Evolutionary conservation across 2,329 filamentous ascomycete species (phyloP).

Genomic region (Dactylellina drechsleri): DNA sequence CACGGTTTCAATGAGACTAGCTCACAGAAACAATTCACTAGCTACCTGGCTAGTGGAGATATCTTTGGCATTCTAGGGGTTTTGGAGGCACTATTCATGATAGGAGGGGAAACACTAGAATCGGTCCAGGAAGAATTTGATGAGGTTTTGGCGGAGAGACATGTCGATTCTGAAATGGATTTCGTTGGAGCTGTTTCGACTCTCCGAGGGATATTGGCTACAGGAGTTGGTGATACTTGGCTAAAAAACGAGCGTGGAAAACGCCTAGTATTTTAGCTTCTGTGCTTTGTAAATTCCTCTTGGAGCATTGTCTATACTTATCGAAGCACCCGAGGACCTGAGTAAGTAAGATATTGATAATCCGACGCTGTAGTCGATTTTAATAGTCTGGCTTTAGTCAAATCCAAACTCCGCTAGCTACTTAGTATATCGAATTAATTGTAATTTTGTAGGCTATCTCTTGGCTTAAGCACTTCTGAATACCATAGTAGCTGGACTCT

Average conservation of each 20-base stretch:
- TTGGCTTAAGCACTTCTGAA: too few relatives aligned
- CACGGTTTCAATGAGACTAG: constrained; percentile 3
- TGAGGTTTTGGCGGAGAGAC: constrained; percentile 12
- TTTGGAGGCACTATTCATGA: constrained; percentile 38
- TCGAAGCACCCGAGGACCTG: too few relatives aligned
- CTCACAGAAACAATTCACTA: constrained; percentile 6
- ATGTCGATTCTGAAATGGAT: constrained; percentile 17
- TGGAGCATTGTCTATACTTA: too few relatives aligned
- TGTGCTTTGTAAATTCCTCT: background rate
- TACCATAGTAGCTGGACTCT: too few relatives aligned
- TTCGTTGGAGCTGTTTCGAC: constrained; percentile 37
- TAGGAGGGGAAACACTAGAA: constrained; percentile 46
- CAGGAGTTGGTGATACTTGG: constrained; percentile 35
- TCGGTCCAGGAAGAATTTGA: constrained; percentile 41
- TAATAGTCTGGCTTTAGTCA: too few relatives aligned
- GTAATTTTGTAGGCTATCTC: too few relatives aligned
- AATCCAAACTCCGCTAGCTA: too few relatives aligned
- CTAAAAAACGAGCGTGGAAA: constrained; percentile 35
- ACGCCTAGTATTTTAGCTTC: constrained; percentile 28
- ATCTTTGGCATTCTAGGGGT: constrained; percentile 39
- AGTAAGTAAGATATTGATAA: too few relatives aligned
- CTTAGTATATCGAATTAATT: too few relatives aligned
- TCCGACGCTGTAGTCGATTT: too few relatives aligned
- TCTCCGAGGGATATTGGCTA: constrained; percentile 23
- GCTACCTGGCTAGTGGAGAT: constrained; percentile 27